phyloP scores from a whole-genome alignment of 2,329 filamentous ascomycete genomes.

The Leptographium lundbergii region DNA sequence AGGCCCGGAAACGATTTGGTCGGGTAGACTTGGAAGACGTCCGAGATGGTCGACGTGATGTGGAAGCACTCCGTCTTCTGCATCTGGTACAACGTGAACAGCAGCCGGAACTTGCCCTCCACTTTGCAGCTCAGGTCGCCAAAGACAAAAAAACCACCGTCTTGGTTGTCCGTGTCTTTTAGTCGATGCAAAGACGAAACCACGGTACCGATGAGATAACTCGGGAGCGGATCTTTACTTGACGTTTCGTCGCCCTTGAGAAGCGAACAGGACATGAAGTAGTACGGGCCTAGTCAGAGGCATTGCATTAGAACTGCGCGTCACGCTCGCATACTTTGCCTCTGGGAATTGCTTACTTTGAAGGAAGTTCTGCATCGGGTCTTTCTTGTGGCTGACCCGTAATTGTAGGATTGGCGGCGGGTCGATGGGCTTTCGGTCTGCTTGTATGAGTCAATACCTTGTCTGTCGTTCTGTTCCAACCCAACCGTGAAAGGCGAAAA shows the following conservation, averaged over 20 bases:
- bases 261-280: constrained; percentile 34
- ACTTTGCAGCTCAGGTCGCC: constrained; percentile 71
- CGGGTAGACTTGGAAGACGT: constrained; percentile 53
- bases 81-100: constrained; percentile 69
- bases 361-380: constrained; percentile 34
- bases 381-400: constrained; percentile 30
- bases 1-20: constrained; percentile 52
- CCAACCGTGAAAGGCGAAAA: too few species aligned
- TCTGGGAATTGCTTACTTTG: constrained; percentile 38
- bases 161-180: constrained; percentile 64
- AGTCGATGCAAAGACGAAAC: constrained; percentile 73
- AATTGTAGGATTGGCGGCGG: constrained; percentile 77
- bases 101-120: constrained; percentile 58
- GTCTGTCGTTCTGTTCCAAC: neutral
- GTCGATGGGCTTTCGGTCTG: constrained; percentile 77
- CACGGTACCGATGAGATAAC: constrained; percentile 55
- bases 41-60: constrained; percentile 36
- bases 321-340: neutral
- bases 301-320: neutral
- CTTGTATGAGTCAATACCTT: constrained; percentile 1
- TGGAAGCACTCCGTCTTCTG: constrained; percentile 24
- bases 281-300: constrained; percentile 27
- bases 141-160: constrained; percentile 85
- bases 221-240: constrained; percentile 25
- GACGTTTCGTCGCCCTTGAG: constrained; percentile 29